A percentile compares a stretch with the other conserved stretches of the same genome.
phyloP scores from a whole-genome alignment of 1,284 basidiomycete genomes.

The Fistulina hepatica region DNA sequence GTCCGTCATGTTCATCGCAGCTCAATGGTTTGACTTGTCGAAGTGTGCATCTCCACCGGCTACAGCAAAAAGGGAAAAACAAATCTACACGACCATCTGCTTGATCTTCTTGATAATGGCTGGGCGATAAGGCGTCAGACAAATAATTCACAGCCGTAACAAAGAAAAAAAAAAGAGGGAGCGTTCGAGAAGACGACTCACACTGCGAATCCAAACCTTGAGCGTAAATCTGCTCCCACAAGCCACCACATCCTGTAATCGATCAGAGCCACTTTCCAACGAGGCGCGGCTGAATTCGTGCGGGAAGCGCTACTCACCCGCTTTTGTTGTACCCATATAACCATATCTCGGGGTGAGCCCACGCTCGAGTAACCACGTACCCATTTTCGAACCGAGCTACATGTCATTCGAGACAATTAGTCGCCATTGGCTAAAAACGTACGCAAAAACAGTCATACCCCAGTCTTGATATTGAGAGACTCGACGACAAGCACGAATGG shows the following conservation, averaged over 20 bases:
- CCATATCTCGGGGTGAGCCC: constrained; percentile 67
- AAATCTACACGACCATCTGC: too few species aligned
- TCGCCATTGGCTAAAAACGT: not conserved
- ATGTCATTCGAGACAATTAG: not conserved
- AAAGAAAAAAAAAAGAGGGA: constrained; percentile 9
- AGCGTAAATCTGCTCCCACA: constrained; percentile 71
- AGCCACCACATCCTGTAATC: constrained; percentile 47
- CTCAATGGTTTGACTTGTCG: too few species aligned
- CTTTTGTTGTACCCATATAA: constrained; percentile 72
- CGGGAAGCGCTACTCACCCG: too few species aligned
- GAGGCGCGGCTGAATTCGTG: constrained; percentile 6
- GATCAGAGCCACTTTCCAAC: constrained; percentile 4
- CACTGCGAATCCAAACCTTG: constrained; percentile 67
- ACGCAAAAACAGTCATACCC: constrained; percentile 33
- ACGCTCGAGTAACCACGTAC: constrained; percentile 77
- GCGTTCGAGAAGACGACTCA: constrained; percentile 33
- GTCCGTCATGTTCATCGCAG: too few species aligned
- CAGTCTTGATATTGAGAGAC: constrained; percentile 80
- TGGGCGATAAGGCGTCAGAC: constrained; percentile 20
- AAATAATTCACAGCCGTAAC: constrained; percentile 1
- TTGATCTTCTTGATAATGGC: constrained; percentile 63
- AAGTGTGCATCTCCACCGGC: too few species aligned
- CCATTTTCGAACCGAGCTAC: constrained; percentile 69
- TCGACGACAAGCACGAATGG: constrained; percentile 76
- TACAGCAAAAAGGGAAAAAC: too few species aligned